Conservation (phyloP, 1,284 basidiomycete genomes). For the Ganoderma meredithae region DNA sequence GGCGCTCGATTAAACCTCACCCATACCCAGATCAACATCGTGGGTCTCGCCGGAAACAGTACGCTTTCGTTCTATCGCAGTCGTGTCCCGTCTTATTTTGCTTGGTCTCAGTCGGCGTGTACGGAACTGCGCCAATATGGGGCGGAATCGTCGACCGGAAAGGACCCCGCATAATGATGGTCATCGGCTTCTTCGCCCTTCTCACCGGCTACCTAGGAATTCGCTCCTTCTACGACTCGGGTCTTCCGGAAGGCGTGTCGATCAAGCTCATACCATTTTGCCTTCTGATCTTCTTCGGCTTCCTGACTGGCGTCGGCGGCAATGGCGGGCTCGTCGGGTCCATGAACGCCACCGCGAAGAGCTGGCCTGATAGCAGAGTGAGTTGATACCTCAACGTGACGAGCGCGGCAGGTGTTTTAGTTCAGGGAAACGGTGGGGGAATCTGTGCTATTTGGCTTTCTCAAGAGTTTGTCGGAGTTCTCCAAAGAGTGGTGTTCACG, state of each 20-base stretch:
- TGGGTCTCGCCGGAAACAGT: constrained; percentile 76
- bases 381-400: too few species aligned
- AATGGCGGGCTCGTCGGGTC: constrained; percentile 63
- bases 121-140: constrained; percentile 69
- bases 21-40: constrained; percentile 79
- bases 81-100: constrained; percentile 10
- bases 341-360: constrained; percentile 73
- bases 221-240: constrained; percentile 63
- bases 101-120: constrained; percentile 58
- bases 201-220: constrained; percentile 74
- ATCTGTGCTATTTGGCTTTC: too few species aligned
- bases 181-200: constrained; percentile 57
- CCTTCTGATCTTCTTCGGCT: constrained; percentile 56
- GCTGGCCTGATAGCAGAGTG: constrained; percentile 61
- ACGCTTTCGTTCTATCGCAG: constrained; percentile 33
- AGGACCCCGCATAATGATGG: constrained; percentile 64
- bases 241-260: constrained; percentile 43
- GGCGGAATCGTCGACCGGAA: constrained; percentile 71
- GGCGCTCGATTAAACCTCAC: constrained; percentile 72
- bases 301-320: constrained; percentile 68
- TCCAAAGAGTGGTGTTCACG: too few species aligned
- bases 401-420: too few species aligned
- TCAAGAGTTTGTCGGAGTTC: too few species aligned
- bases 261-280: constrained; percentile 42
- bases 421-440: too few species aligned